Conservation (phyloP, 768 basidiomycete species). For the Termitomyces sp. region DNA sequence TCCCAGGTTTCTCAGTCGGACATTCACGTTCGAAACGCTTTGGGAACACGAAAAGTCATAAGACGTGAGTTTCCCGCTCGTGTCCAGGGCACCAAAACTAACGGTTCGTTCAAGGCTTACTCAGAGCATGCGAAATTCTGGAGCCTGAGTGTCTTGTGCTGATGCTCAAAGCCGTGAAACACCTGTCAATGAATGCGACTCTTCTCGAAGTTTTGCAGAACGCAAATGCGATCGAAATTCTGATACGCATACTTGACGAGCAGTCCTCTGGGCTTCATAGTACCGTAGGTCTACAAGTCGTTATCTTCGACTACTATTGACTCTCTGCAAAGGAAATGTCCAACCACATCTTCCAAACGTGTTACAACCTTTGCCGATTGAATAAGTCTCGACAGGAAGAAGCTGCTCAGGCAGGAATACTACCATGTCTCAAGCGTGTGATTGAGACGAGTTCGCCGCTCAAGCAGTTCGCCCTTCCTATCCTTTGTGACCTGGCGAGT, state of each 20-base stretch:
- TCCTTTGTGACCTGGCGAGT: constrained; percentile 92
- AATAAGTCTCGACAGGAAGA: constrained; percentile 96
- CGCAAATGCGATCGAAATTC: constrained; percentile 87
- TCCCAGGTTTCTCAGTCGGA: constrained; percentile 97
- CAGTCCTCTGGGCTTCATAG: constrained; percentile 73
- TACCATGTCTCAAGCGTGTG: constrained; percentile 86
- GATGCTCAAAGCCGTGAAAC: constrained; percentile 93
- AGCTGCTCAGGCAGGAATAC: constrained; percentile 91
- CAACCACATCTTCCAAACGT: constrained; percentile 95
- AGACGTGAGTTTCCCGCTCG: constrained; percentile 53
- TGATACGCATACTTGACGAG: constrained; percentile 81
- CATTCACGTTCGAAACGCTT: constrained; percentile 85
- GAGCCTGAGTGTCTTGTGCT: constrained; percentile 85
- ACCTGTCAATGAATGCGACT: constrained; percentile 89
- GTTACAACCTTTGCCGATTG: constrained; percentile 92
- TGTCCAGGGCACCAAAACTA: neutral
- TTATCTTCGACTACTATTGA: constrained; percentile 1
- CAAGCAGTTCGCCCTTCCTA: constrained; percentile 95
- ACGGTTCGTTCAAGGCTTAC: constrained; percentile 49
- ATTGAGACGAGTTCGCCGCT: constrained; percentile 87
- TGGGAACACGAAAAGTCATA: constrained; percentile 86
- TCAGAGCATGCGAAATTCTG: constrained; percentile 83
- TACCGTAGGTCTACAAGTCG: constrained; percentile 49
- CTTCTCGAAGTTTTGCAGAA: constrained; percentile 93
- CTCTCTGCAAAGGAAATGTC: constrained; percentile 72